A percentile compares a stretch with the other conserved stretches of the same genome.
phyloP scores from a whole-genome alignment of 352 stramenopile genomes.

The Thalassiosira livingstoniorum region DNA sequence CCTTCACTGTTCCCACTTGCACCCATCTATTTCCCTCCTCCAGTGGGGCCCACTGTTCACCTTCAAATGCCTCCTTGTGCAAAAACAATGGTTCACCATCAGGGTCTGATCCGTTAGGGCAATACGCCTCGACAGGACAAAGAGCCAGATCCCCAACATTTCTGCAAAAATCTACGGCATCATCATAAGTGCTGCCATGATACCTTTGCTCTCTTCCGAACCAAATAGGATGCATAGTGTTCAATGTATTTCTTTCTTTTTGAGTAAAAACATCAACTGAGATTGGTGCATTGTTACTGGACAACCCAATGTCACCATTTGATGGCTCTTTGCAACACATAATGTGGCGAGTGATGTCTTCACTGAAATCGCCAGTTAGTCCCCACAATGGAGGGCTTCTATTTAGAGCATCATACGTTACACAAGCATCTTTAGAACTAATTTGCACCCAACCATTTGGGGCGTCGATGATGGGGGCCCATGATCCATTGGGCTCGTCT shows the following conservation, averaged over 20 bases:
- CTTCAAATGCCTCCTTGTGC: slow-evolving; percentile 33
- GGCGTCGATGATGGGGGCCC: slow-evolving; percentile 39
- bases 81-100: slow-evolving; percentile 23
- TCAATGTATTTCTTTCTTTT: slow-evolving; percentile 4
- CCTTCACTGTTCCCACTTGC: slow-evolving; percentile 12
- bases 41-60: slow-evolving; percentile 43
- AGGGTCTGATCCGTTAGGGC: slow-evolving; percentile 25
- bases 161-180: slow-evolving; percentile 49
- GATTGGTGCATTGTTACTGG: not conserved
- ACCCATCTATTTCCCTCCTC: slow-evolving; percentile 20
- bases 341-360: slow-evolving; percentile 40
- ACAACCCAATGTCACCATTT: too few species aligned
- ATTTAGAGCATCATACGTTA: slow-evolving; percentile 29
- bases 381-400: slow-evolving; percentile 23
- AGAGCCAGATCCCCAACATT: slow-evolving; percentile 32
- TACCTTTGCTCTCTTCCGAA: slow-evolving; percentile 43
- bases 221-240: slow-evolving; percentile 44
- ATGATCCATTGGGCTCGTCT: slow-evolving; percentile 8
- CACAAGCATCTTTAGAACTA: slow-evolving; percentile 33
- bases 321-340: slow-evolving; percentile 39
- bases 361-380: slow-evolving; percentile 19
- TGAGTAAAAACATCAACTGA: not conserved
- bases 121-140: slow-evolving; percentile 47
- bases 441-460: slow-evolving; percentile 49
- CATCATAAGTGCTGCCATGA: slow-evolving; percentile 28